Evolutionary conservation across 495 filamentous ascomycete species (phyloP), one percentile per base, ranked within the genome.

Genomic region (Lepidopterella palustris): DNA sequence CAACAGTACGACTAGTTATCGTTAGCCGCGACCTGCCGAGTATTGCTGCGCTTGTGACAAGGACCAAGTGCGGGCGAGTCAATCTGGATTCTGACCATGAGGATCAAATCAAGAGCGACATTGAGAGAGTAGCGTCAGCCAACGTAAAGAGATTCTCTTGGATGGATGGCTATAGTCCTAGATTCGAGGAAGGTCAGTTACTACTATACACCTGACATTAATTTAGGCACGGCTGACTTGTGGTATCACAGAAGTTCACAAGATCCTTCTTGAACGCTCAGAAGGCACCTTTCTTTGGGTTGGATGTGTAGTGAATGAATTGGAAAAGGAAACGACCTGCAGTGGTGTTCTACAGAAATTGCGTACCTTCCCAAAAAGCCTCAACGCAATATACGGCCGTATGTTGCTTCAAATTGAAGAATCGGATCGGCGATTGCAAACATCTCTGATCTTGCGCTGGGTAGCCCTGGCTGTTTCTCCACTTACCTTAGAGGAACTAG

Each of bases 271-370:
- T 26, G 67, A 60, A 31, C 60, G 73, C 47, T 68, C 77, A 5
- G 59, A 76, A 31, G 72, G 76, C 15, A 78, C 74, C 52, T 80
- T 80, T 60, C 60, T 79, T 25, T 79, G 75, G 72, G 71, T 79
- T 47, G 74, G 73, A 9, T 73, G 78, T 32, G 73, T 76, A 42
- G 68, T 72, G 9, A 62, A 75, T 40, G 73, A 74, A 59, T 69
- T 79, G 26, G 10, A 9, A 18, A 20, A 35, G 39, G 66, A 60
- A 57, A 58, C 40, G 62, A 58, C 49, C 18, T 55, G 50, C 13
- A 53, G 5, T 1, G 45, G 24, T 3, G 3, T 49, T 3, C 24
- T 6, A 26, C 10, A 23, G 24, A 23, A 3, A 4, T 23, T 49
- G 21, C 2, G 11, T 1, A 21, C 18, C 21, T 10, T 26, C 11